Evolutionary conservation across 2,329 filamentous ascomycete species (phyloP).

Genomic region (Diplodia sapinea): DNA sequence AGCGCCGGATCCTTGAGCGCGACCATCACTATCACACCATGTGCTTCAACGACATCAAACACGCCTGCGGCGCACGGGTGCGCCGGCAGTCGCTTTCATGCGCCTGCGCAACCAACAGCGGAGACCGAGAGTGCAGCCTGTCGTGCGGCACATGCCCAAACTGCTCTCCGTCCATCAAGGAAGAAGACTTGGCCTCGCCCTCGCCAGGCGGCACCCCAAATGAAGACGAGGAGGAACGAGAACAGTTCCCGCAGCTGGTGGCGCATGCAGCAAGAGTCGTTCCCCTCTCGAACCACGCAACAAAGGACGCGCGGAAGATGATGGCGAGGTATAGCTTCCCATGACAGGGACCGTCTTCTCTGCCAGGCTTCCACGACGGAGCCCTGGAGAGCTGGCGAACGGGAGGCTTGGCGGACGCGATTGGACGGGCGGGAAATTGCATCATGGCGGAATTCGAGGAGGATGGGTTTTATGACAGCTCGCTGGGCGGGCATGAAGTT

Average conservation of each 20-base stretch:
- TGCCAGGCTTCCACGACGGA: background rate
- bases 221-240: background rate
- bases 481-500: constrained; percentile 17
- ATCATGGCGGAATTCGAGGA: background rate
- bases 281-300: background rate
- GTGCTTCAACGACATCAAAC: constrained; percentile 30
- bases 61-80: constrained; percentile 23
- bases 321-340: constrained; percentile 23
- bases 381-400: background rate
- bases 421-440: background rate
- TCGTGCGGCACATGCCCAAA: constrained; percentile 23
- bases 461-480: background rate
- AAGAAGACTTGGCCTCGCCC: background rate
- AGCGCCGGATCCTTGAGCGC: background rate
- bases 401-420: background rate
- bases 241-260: background rate
- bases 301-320: constrained; percentile 21
- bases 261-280: background rate
- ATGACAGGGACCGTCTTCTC: background rate
- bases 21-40: background rate
- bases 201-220: background rate
- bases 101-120: constrained; percentile 24
- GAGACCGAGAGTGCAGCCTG: constrained; percentile 29
- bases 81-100: constrained; percentile 28
- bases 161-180: constrained; percentile 6